These are phyloP conservation scores for Citrullus amarus DNA, from an alignment of 306 rosid genomes.

Conservation along the genomic window DNA sequence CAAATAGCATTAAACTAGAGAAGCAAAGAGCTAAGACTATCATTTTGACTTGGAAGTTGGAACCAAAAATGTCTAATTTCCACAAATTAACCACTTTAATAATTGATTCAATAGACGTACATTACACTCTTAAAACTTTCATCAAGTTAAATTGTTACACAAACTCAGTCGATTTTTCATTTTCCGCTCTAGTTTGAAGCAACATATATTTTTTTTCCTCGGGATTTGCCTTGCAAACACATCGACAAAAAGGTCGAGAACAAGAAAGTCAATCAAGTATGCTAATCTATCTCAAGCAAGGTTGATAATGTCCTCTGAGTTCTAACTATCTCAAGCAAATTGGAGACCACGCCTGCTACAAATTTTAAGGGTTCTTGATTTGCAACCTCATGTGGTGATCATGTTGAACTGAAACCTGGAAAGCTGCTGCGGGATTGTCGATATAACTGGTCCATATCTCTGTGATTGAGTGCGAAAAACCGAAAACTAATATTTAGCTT, in stretches of 20 bases:
- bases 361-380: not conserved
- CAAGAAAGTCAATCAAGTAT: not conserved
- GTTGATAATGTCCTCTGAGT: not conserved
- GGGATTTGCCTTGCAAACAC: not conserved
- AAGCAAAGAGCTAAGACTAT: not conserved
- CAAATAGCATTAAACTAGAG: not conserved
- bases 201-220: not conserved
- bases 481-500: not conserved
- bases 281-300: not conserved
- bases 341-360: not conserved
- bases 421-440: constrained; percentile 95
- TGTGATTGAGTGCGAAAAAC: constrained; percentile 23
- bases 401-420: constrained; percentile 98
- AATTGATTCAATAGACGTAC: not conserved
- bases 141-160: not conserved
- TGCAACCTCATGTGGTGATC: constrained; percentile 45
- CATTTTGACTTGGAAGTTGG: not conserved
- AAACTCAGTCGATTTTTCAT: not conserved
- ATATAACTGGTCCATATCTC: constrained; percentile 98
- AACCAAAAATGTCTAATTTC: not conserved
- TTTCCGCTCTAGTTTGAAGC: not conserved
- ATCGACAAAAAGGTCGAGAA: not conserved
- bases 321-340: not conserved
- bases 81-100: not conserved
- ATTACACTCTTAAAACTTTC: not conserved